Evolutionary conservation across 352 stramenopile genomes (phyloP).

Genomic region (Sclerospora graminicola): DNA sequence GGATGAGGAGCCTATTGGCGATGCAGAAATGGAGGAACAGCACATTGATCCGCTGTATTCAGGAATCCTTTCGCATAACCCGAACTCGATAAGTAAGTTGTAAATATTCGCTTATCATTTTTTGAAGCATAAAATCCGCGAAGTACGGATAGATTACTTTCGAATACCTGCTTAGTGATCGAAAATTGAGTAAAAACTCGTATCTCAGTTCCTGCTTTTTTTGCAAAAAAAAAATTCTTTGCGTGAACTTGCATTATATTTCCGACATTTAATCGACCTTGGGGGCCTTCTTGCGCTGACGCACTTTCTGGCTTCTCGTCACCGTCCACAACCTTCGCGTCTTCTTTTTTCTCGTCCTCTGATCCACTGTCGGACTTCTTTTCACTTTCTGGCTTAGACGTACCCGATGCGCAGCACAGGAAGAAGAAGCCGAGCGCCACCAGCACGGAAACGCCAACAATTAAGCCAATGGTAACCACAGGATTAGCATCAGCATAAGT

Average conservation of each 20-base stretch:
- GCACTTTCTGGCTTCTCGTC: conserved; percentile 43
- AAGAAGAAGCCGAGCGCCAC: conserved; percentile 41
- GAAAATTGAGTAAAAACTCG: too few species aligned
- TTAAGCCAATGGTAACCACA: conserved; percentile 32
- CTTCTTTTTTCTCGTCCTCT: conserved; percentile 27
- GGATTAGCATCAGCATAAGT: conserved; percentile 54
- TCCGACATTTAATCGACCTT: conserved; percentile 31
- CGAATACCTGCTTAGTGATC: too few species aligned
- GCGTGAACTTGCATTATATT: too few species aligned
- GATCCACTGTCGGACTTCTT: conserved; percentile 26
- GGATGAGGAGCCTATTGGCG: conserved; percentile 35
- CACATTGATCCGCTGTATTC: conserved; percentile 65
- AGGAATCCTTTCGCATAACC: conserved; percentile 30
- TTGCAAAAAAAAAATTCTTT: too few species aligned
- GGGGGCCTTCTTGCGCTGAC: conserved; percentile 72
- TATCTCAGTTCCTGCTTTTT: too few species aligned
- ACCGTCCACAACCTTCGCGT: conserved; percentile 27
- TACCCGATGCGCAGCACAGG: conserved; percentile 39
- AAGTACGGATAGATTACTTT: too few species aligned
- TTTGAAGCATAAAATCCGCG: too few species aligned
- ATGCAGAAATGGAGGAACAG: conserved; percentile 26
- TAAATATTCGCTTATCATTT: too few species aligned
- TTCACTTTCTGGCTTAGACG: conserved; percentile 9
- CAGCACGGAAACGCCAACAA: conserved; percentile 31
- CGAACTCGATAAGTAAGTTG: conserved; percentile 28